Conservation (phyloP, 352 stramenopile genomes). For the Hyphochytrium catenoides region DNA sequence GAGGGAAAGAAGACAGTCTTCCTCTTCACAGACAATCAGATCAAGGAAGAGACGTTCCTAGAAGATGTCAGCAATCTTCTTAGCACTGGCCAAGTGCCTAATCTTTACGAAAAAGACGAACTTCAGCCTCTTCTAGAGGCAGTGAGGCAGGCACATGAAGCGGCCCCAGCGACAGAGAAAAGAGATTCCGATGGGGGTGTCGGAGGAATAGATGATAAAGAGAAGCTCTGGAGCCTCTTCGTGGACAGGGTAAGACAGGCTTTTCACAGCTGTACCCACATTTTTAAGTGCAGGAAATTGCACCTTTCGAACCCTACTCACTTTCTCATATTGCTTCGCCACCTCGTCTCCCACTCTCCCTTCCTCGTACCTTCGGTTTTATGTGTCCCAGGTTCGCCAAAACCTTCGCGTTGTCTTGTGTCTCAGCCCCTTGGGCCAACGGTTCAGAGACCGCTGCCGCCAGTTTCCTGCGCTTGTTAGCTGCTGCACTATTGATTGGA, state of each 20-base stretch:
- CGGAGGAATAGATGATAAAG: slow-evolving; percentile 51
- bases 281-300: too few relatives aligned
- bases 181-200: slow-evolving; percentile 17
- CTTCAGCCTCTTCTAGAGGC: slow-evolving; percentile 52
- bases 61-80: slow-evolving; percentile 82
- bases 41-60: slow-evolving; percentile 76
- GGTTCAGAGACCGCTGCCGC: slow-evolving; percentile 45
- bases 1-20: slow-evolving; percentile 64
- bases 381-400: slow-evolving; percentile 17
- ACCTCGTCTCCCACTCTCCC: too few relatives aligned
- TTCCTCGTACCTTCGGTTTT: background rate
- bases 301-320: too few relatives aligned
- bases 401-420: slow-evolving; percentile 78
- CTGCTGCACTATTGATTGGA: slow-evolving; percentile 81
- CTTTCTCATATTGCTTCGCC: too few relatives aligned
- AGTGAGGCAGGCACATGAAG: slow-evolving; percentile 24
- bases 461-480: slow-evolving; percentile 80
- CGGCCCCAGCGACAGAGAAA: background rate
- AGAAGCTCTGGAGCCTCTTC: slow-evolving; percentile 73
- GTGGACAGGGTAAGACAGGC: slow-evolving; percentile 41
- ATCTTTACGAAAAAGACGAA: slow-evolving; percentile 75
- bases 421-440: slow-evolving; percentile 71
- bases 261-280: too few relatives aligned
- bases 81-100: slow-evolving; percentile 67
- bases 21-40: slow-evolving; percentile 78